Evolutionary conservation across 495 filamentous ascomycete genomes (phyloP).

Genomic region (Podospora anserina): DNA sequence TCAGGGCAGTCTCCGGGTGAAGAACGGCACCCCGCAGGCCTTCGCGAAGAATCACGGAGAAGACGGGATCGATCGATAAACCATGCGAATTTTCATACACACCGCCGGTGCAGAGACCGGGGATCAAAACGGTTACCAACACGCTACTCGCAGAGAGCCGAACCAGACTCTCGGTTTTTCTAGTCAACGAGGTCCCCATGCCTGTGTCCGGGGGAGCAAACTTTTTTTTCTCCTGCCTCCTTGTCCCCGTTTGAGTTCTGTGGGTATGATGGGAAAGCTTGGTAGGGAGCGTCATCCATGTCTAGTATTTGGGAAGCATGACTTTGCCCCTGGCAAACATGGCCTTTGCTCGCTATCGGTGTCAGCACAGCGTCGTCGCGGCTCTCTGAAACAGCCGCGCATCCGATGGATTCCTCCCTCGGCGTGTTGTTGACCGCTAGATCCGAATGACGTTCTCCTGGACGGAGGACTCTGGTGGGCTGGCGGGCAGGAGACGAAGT

Average conservation of each 20-base stretch:
- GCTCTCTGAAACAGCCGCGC: conserved; percentile 7
- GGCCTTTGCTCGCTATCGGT: background rate
- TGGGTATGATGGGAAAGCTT: background rate
- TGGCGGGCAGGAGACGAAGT: background rate
- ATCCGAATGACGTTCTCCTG: background rate
- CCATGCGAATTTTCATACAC: background rate
- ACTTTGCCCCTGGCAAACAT: conserved; percentile 1
- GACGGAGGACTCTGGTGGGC: background rate
- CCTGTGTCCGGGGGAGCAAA: background rate
- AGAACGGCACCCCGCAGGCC: background rate
- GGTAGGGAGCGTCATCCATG: conserved; percentile 3
- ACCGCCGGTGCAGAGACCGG: conserved; percentile 10
- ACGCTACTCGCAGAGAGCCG: background rate
- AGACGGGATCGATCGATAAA: background rate
- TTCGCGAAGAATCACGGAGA: background rate
- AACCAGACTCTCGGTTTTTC: conserved; percentile 3
- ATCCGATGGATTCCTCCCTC: background rate
- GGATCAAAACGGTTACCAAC: background rate
- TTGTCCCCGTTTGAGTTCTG: background rate
- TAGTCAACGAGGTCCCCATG: background rate
- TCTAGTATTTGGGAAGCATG: background rate
- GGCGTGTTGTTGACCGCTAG: conserved; percentile 1
- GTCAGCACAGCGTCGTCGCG: conserved; percentile 1
- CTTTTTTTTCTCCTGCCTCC: background rate
- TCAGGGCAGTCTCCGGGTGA: background rate